These are phyloP conservation scores for Moelleriella libera DNA, from an alignment of 2,329 filamentous ascomycete genomes.

Conservation along the genomic window DNA sequence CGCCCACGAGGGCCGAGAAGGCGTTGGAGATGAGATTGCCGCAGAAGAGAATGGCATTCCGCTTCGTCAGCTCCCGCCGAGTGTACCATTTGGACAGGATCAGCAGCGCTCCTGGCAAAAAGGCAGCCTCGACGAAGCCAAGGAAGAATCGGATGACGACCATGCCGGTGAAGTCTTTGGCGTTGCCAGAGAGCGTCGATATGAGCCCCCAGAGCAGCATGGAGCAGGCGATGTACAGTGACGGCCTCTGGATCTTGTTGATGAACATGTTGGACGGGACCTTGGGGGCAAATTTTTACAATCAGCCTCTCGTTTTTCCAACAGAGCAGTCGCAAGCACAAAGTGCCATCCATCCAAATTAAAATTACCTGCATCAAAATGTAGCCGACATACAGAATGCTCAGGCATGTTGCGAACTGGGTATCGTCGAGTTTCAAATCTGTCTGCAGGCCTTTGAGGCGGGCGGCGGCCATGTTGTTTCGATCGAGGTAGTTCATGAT, in stretches of 20 bases:
- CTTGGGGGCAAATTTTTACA: not conserved
- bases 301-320: not conserved
- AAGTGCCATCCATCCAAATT: not conserved
- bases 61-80: constrained; percentile 36
- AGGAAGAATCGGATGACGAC: constrained; percentile 43
- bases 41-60: constrained; percentile 44
- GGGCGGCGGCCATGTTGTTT: constrained; percentile 55
- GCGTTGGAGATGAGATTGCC: constrained; percentile 46
- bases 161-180: constrained; percentile 37
- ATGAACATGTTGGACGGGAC: constrained; percentile 43
- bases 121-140: constrained; percentile 49
- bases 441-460: constrained; percentile 47
- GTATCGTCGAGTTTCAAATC: constrained; percentile 41
- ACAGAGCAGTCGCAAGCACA: not conserved
- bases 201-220: constrained; percentile 49
- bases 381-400: constrained; percentile 53
- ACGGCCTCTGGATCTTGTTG: constrained; percentile 36
- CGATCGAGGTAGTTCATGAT: constrained; percentile 59
- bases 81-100: constrained; percentile 57
- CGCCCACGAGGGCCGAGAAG: constrained; percentile 43
- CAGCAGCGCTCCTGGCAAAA: constrained; percentile 48
- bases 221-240: constrained; percentile 33
- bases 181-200: constrained; percentile 40
- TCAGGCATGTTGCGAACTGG: constrained; percentile 49
- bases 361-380: constrained; percentile 39